Base-by-base conservation (phyloP, 192 early-diverging fungal species). In the Geranomyces variabilis region DNA sequence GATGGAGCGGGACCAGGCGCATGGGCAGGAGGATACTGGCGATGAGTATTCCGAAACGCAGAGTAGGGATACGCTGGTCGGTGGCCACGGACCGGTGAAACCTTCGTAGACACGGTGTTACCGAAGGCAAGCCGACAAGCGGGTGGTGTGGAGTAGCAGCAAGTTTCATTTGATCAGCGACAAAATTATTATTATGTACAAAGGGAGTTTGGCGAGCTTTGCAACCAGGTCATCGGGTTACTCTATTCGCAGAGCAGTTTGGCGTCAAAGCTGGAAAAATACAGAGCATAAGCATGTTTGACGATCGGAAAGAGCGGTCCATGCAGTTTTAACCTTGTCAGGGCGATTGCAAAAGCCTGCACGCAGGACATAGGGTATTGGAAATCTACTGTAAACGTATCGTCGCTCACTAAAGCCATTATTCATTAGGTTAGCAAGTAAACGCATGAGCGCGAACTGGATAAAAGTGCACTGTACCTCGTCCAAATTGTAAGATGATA, bases 401-500 rank as follows among this genome's bases (percentile, higher is more conserved):
- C 88, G 13, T 87, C 81, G 0, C 44, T 75, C 14, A 85, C 71
- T 70, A 36, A 26, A 41, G 36, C 3, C n/a, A n/a, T n/a, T n/a
- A n/a, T n/a, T n/a, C n/a, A n/a, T n/a, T n/a, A n/a, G n/a, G n/a
- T n/a, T n/a, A n/a, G n/a, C n/a, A n/a, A n/a, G n/a, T n/a, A n/a
- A n/a, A n/a, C n/a, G n/a, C n/a, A n/a, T n/a, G n/a, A n/a, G n/a
- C 21, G 31, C 10, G 36, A 41, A 41, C n/a, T n/a, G n/a, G n/a
- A n/a, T n/a, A n/a, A n/a, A n/a, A n/a, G n/a, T 7, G 36, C 36
- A 41, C 36, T 41, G 10, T 78, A 5, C 87, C 85, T 41, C 92
- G 83, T 70, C 97, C 97, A 80, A 96, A 99, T 78, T 99, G 97
- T 89, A 97, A 83, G 22, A 91, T 88, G 49, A 94, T 92, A 66